Evolutionary conservation across 2,329 filamentous ascomycete genomes (phyloP), one percentile per base, ranked within the genome.

Genomic region (Dothidotthia symphoricarpi): DNA sequence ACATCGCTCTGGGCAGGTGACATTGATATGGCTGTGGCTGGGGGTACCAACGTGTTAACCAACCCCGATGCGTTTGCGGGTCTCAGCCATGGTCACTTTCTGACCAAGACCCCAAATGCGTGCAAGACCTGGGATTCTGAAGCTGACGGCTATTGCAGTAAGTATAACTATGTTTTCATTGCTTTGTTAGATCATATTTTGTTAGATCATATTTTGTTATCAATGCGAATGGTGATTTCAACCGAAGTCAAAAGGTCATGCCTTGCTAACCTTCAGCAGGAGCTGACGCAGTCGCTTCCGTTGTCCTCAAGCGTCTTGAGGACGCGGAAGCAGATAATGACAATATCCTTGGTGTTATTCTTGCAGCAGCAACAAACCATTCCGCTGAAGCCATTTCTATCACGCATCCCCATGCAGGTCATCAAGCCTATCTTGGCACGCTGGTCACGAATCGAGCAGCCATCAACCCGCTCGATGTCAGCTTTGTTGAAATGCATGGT

Each of bases 71-170:
- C 60, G n/a, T 61, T 56, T 10, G 39, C 47, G 22, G 45, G 50
- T 4, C 43, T 57, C 7, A 26, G 34, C 17, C 34, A 36, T 3
- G 50, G 48, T 2, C 47, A 51, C 10, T 53, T 59, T 34, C 36
- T 59, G 6, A 45, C 55, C 14, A 24, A 8, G 24, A 50, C 13
- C 22, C 51, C 17, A 15, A 47, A 55, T 9, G 54, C 52, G 2
- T 65, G 58, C 34, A 53, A 49, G 2, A 59, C 55, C 1, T 65
- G 58, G 13, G 55, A 61, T 29, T 45, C 51, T 14, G 22, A n/a
- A 6, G 64, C 62, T 1, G 58, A 64, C 35, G 64, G 64, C 1
- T 67, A 66, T 38, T 59, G 51, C 31, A 51, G 63, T 22, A 22
- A 22, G 19, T 22, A 11, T 9, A 22, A 6, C 9, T 22, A 22